Evolutionary conservation across 1,139 yeast genomes (phyloP), one percentile per base, ranked within the genome.

Genomic region (Candida anutae): DNA sequence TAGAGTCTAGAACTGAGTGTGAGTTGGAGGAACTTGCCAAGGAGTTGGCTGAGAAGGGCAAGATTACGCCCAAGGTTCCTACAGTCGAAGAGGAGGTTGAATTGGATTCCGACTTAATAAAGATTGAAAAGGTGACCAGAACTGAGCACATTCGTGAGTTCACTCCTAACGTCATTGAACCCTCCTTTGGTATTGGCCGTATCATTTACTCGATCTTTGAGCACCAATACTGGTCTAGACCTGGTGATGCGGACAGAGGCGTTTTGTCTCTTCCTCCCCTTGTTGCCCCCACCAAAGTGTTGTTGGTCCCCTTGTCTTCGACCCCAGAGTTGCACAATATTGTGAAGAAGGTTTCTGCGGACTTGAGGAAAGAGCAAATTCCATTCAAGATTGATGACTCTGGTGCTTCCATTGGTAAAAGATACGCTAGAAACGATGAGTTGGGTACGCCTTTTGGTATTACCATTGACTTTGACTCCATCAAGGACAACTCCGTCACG

Each of bases 141-240:
- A 79, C 81, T 30, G 95, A 85, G 61, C 95, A 88, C 55, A 70
- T 90, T 34, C 84, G 98, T 54, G 98, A 93, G 62, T 93, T 64
- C 62, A 84, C 88, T 42, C 99, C 99, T 39, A 88, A 85, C 53
- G 99, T 93, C 36, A 93, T 93, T 50, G 99, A 93, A 64, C 99
- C 99, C 39, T 93, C 99, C 5, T 93, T 93, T 50, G 99, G 99
- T 73, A 83, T 93, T 53, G 98, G 98, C 38, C 90, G 99, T 69
- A 85, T 93, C 53, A 68, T 93, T 42, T 93, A 93, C 64, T 74
- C 95, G 26, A 62, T 90, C 42, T 81, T 88, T 51, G 99, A 93
- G 66, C 99, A 93, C 61, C 74, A 75, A 35, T 93, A 80, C 78
- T 93, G 96, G 95, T 62, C 82, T 33, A 81, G 99, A 63, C 84